phyloP scores from a whole-genome alignment of 106 monocot species.

The Acorus calamus region DNA sequence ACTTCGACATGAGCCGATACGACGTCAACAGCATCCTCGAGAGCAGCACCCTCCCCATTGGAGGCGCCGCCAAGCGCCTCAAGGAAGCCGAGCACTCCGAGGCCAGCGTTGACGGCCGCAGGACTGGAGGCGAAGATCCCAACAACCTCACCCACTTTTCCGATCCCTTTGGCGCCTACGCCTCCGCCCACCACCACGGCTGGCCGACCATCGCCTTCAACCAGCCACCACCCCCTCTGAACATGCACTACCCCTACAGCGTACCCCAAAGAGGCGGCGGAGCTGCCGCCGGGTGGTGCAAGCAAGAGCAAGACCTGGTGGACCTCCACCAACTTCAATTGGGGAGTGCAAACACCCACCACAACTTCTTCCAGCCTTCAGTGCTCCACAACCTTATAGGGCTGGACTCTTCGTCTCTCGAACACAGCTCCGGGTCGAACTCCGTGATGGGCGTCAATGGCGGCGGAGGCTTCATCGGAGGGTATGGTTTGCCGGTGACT shows the following conservation, averaged over 20 bases:
- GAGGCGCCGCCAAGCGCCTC: constrained; percentile 84
- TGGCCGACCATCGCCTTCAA: constrained; percentile 79
- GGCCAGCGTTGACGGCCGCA: constrained; percentile 14
- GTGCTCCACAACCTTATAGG: constrained; percentile 29
- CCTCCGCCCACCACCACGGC: constrained; percentile 18
- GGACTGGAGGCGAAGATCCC: constrained; percentile 11
- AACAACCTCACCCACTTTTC: constrained; percentile 26
- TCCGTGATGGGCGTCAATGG: constrained; percentile 16
- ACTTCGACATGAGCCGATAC: constrained; percentile 99
- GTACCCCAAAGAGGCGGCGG: constrained; percentile 6
- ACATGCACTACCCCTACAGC: constrained; percentile 32
- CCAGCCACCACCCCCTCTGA: constrained; percentile 19
- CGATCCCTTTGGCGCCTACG: constrained; percentile 19
- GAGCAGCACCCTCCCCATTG: constrained; percentile 84
- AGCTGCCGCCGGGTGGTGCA: constrained; percentile 25
- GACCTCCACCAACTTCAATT: constrained; percentile 54
- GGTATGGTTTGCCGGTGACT: constrained; percentile 36
- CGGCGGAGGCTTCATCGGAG: background rate
- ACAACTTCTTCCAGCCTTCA: constrained; percentile 61
- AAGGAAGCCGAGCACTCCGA: constrained; percentile 53
- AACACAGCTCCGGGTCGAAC: constrained; percentile 66
- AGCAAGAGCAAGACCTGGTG: constrained; percentile 56
- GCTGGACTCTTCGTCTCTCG: constrained; percentile 30
- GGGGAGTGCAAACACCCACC: constrained; percentile 17
- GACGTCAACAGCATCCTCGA: constrained; percentile 97